Evolutionary conservation across 1,284 basidiomycete species (phyloP), one percentile per base, ranked within the genome.

Genomic region (Inonotus hispidus): DNA sequence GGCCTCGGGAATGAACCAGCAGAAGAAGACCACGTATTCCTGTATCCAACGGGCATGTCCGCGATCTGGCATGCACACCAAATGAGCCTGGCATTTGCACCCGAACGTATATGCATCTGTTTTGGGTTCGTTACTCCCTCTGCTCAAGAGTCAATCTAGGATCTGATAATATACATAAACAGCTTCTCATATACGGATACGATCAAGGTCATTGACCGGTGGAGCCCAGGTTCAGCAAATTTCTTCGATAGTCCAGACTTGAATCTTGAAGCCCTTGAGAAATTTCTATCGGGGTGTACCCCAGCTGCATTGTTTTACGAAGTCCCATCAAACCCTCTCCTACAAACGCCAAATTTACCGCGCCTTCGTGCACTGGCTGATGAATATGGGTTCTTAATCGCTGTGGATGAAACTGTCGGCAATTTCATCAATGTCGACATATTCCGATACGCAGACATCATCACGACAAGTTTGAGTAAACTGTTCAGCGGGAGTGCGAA

Each of bases 171-270:
- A 56, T 43, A 32, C 4, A 68, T 35, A 62, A 66, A 49, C 68
- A 82, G 82, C n/a, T 99, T 98, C 74, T 91, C 95, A 0, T 99
- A 98, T 73, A 93, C 88, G 8, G 96, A 99, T 73, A 98, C 97
- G n/a, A 82, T 98, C 64, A 99, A 99, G 74, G 85, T 97, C 50
- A 78, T 99, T 3, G 80, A 96, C 66, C 98, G 99, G 74, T 99
- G 95, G 93, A 96, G 97, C 0, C 91, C 92, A 0, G 97, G 97
- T 0, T 94, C 90, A 67, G 81, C 93, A 71, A 97, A 97, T 77
- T 83, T 92, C 63, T 95, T 95, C 2, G 79, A 85, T 64, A 95
- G 95, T 1, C 75, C 87, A 2, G 85, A 91, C 61, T 71, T 78
- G 1, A 93, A 97, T 63, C 80, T 98, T 16, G 85, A 88, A 63